These are phyloP conservation scores for Calocybe gangraenosa DNA, from an alignment of 768 basidiomycete genomes.

Conservation along the genomic window DNA sequence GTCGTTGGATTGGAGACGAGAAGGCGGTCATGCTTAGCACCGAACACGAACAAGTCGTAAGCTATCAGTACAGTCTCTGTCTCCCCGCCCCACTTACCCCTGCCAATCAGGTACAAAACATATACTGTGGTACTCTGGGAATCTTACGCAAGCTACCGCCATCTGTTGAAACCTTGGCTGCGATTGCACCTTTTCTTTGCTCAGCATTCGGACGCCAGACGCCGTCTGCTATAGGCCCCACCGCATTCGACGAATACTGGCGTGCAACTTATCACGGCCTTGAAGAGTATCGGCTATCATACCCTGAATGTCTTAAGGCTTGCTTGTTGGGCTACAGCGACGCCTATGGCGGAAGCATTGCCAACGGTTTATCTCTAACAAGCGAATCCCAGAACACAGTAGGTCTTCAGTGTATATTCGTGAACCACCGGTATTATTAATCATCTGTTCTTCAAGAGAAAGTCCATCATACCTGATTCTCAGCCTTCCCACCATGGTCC, in stretches of 20 bases:
- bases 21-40: slow-evolving; percentile 31
- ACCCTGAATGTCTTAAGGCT: slow-evolving; percentile 42
- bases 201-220: slow-evolving; percentile 45
- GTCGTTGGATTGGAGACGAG: slow-evolving; percentile 52
- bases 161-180: slow-evolving; percentile 34
- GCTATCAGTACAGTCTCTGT: slow-evolving; percentile 15
- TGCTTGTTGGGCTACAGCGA: slow-evolving; percentile 44
- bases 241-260: slow-evolving; percentile 58
- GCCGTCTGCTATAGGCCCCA: slow-evolving; percentile 42
- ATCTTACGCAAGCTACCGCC: slow-evolving; percentile 34
- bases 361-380: slow-evolving; percentile 35
- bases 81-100: neutral
- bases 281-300: slow-evolving; percentile 28
- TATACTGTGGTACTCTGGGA: slow-evolving; percentile 44
- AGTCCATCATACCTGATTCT: slow-evolving; percentile 25
- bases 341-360: slow-evolving; percentile 44
- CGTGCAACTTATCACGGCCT: slow-evolving; percentile 46
- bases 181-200: slow-evolving; percentile 41
- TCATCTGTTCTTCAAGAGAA: neutral
- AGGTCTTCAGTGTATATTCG: slow-evolving; percentile 3
- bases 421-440: neutral
- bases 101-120: slow-evolving; percentile 23
- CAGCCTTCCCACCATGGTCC: slow-evolving; percentile 17
- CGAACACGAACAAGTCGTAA: slow-evolving; percentile 47
- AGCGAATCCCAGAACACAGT: slow-evolving; percentile 34